A percentile compares a stretch with the other conserved stretches of the same genome.
phyloP scores from a whole-genome alignment of 257 asterid genomes.

The Penstemon newberryi region DNA sequence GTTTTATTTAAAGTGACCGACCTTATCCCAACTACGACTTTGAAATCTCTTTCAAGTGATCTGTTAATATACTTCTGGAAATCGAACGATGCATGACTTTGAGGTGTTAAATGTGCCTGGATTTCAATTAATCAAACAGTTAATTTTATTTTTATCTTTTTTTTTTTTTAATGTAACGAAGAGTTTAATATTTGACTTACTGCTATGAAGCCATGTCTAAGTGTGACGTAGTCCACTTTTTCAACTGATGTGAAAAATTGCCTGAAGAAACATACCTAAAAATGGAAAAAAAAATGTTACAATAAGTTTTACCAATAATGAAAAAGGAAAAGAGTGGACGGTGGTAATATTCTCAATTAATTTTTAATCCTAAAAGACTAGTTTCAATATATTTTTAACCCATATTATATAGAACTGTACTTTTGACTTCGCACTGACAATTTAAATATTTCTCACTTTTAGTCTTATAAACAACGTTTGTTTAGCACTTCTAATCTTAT shows the following conservation, averaged over 20 bases:
- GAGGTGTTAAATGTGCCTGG: slow-evolving; percentile 92
- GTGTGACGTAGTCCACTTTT: slow-evolving; percentile 81
- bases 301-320: no score
- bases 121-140: neutral
- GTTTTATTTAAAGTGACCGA: slow-evolving; percentile 6
- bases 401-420: no score
- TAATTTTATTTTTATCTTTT: neutral
- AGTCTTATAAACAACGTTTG: no score
- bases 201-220: slow-evolving; percentile 83
- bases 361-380: no score
- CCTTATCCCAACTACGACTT: slow-evolving; percentile 89
- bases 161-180: no score
- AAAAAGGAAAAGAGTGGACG: no score
- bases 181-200: slow-evolving; percentile 33
- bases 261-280: slow-evolving; percentile 85
- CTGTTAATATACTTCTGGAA: slow-evolving; percentile 78
- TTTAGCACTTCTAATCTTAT: no score
- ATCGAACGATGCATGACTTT: slow-evolving; percentile 64
- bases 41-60: slow-evolving; percentile 85
- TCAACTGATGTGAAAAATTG: slow-evolving; percentile 76
- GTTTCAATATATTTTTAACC: no score
- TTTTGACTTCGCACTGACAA: no score
- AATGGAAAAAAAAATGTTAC: no score
- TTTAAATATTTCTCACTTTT: no score
- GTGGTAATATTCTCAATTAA: no score